These are phyloP conservation scores for Aphanoascus verrucosus DNA, from an alignment of 2,329 filamentous ascomycete genomes.

Conservation along the genomic window DNA sequence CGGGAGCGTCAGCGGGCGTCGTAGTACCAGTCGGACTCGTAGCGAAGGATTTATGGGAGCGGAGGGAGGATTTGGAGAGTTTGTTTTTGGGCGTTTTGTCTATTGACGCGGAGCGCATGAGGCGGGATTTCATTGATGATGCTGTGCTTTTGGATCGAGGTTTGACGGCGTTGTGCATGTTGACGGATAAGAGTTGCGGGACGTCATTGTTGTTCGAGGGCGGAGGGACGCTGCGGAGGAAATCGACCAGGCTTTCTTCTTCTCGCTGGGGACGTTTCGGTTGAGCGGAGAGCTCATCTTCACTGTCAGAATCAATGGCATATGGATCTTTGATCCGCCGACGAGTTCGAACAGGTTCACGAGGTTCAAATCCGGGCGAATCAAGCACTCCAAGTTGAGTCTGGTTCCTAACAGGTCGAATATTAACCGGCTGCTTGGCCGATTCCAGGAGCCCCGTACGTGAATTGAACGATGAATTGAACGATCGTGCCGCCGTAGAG, in stretches of 20 bases:
- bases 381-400: constrained; percentile 7
- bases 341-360: constrained; percentile 56
- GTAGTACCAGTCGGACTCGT: constrained; percentile 6
- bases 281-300: constrained; percentile 46
- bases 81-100: constrained; percentile 25
- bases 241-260: constrained; percentile 41
- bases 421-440: not conserved
- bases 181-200: constrained; percentile 25
- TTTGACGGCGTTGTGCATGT: constrained; percentile 13
- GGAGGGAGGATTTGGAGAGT: constrained; percentile 26
- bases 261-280: constrained; percentile 25
- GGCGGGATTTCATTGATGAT: constrained; percentile 28
- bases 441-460: constrained; percentile 55
- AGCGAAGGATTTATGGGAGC: constrained; percentile 17
- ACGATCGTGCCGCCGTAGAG: constrained; percentile 40
- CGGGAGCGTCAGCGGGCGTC: constrained; percentile 5
- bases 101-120: constrained; percentile 25
- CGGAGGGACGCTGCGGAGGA: constrained; percentile 37
- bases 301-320: constrained; percentile 68
- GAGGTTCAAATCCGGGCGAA: not conserved
- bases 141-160: constrained; percentile 17
- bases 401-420: not conserved
- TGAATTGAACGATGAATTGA: constrained; percentile 61
- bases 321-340: constrained; percentile 79
- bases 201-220: constrained; percentile 26